These are phyloP conservation scores for Aureobasidium subglaciale DNA, from an alignment of 2,329 filamentous ascomycete genomes.

Conservation along the genomic window DNA sequence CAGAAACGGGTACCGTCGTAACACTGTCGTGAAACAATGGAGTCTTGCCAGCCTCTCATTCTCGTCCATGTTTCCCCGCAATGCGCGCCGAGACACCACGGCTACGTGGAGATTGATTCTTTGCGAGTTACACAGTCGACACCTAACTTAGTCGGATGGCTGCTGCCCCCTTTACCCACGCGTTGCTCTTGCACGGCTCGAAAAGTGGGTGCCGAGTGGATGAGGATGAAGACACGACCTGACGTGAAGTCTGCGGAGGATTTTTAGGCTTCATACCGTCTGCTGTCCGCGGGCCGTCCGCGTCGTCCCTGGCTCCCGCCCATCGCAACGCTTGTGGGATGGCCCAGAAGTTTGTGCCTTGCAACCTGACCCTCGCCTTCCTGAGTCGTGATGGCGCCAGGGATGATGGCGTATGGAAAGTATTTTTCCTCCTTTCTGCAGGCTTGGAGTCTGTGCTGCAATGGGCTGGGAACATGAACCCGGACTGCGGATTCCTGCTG, in stretches of 20 bases:
- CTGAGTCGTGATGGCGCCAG: slow-evolving; percentile 11
- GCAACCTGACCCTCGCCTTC: not conserved
- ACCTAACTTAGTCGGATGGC: slow-evolving; percentile 6
- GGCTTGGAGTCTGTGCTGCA: slow-evolving; percentile 4
- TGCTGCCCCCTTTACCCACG: not conserved
- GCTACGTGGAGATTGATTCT: slow-evolving; percentile 8
- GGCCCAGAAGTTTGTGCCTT: slow-evolving; percentile 1
- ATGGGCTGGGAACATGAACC: slow-evolving; percentile 9
- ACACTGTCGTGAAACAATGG: slow-evolving; percentile 13
- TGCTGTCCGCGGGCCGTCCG: slow-evolving; percentile 10
- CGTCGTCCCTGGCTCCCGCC: slow-evolving; percentile 10
- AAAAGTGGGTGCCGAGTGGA: not conserved
- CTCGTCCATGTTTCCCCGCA: not conserved
- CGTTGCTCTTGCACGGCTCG: not conserved
- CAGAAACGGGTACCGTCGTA: slow-evolving; percentile 9
- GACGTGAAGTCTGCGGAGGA: slow-evolving; percentile 7
- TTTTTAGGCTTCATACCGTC: slow-evolving; percentile 14
- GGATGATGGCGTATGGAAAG: slow-evolving; percentile 3
- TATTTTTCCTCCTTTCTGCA: not conserved
- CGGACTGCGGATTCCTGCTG: slow-evolving; percentile 8
- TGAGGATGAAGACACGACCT: not conserved
- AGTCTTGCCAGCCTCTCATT: slow-evolving; percentile 4
- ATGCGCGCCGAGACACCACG: not conserved
- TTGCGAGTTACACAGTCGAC: not conserved
- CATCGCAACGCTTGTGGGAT: slow-evolving; percentile 12